Evolutionary conservation across 1,284 basidiomycete species (phyloP).

Genomic region (Cystobasidium sp.): DNA sequence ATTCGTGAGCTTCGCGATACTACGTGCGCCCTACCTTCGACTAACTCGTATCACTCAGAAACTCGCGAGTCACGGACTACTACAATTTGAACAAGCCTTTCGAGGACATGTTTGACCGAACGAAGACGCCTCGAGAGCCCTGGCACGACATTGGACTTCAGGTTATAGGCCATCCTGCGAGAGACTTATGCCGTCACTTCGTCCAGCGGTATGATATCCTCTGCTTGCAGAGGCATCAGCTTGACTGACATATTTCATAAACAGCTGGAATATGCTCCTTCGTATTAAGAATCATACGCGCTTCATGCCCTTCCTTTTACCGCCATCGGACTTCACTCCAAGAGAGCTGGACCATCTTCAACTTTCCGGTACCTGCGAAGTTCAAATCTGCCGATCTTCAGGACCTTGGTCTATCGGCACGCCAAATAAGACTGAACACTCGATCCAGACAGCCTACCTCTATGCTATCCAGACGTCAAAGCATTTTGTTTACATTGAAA

Average conservation of each 20-base stretch:
- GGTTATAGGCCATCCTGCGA: constrained; percentile 92
- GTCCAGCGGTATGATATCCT: constrained; percentile 70
- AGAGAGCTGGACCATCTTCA: constrained; percentile 79
- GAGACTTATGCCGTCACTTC: constrained; percentile 94
- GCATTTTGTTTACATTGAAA: constrained; percentile 92
- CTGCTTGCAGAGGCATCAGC: not conserved
- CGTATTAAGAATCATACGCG: constrained; percentile 93
- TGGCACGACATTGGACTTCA: constrained; percentile 99
- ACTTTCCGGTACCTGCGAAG: constrained; percentile 92
- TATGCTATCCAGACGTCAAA: constrained; percentile 82
- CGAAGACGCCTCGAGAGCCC: constrained; percentile 90
- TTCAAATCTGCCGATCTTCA: constrained; percentile 93
- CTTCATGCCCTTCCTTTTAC: constrained; percentile 90
- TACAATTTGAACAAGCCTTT: constrained; percentile 84
- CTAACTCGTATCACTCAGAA: constrained; percentile 66
- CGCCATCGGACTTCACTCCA: constrained; percentile 88
- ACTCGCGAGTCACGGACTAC: constrained; percentile 87
- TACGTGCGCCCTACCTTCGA: constrained; percentile 14
- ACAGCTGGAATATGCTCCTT: constrained; percentile 85
- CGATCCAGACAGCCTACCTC: constrained; percentile 62
- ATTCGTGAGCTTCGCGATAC: constrained; percentile 34
- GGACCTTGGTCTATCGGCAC: constrained; percentile 98
- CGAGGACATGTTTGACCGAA: constrained; percentile 91
- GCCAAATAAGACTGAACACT: constrained; percentile 80
- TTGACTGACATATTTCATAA: constrained; percentile 41